phyloP scores from a whole-genome alignment of 225 moss, liverwort and hornwort genomes.

The Takakia lepidozioides region DNA sequence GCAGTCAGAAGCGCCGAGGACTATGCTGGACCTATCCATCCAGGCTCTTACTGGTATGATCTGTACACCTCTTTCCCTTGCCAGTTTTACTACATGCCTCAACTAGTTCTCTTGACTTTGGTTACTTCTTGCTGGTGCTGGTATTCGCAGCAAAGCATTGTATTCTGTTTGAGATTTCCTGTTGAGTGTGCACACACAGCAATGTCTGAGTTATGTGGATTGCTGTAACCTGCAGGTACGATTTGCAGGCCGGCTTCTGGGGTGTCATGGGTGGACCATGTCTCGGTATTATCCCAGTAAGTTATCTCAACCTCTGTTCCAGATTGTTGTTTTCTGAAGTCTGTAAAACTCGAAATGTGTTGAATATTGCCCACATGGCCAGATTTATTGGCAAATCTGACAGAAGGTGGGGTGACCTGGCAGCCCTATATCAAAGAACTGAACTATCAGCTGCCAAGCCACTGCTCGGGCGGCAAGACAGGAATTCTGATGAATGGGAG shows the following conservation, averaged over 20 bases:
- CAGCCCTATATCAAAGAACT: slow-evolving; percentile 92
- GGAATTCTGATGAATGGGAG: slow-evolving; percentile 88
- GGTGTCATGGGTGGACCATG: slow-evolving; percentile 77
- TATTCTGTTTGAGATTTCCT: too few species aligned
- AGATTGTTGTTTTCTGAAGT: not conserved
- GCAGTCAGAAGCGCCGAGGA: slow-evolving; percentile 69
- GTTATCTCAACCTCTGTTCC: slow-evolving; percentile 13
- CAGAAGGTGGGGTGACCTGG: slow-evolving; percentile 13
- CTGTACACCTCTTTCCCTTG: not conserved
- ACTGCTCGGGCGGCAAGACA: slow-evolving; percentile 84
- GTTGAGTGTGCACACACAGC: too few species aligned
- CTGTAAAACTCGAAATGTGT: not conserved
- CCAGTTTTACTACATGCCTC: not conserved
- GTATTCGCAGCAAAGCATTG: too few species aligned
- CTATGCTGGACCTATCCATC: slow-evolving; percentile 72
- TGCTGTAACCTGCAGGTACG: slow-evolving; percentile 68
- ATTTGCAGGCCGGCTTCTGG: slow-evolving; percentile 90
- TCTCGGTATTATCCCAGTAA: slow-evolving; percentile 89
- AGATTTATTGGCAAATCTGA: too few species aligned
- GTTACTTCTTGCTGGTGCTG: too few species aligned
- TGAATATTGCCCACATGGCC: too few species aligned
- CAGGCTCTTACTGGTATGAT: slow-evolving; percentile 83
- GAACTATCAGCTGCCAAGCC: slow-evolving; percentile 57
- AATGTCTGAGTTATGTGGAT: too few species aligned
- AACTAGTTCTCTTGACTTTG: not conserved